These are phyloP conservation scores for Aspergillus sojae DNA, from an alignment of 2,329 filamentous ascomycete species.

Conservation along the genomic window DNA sequence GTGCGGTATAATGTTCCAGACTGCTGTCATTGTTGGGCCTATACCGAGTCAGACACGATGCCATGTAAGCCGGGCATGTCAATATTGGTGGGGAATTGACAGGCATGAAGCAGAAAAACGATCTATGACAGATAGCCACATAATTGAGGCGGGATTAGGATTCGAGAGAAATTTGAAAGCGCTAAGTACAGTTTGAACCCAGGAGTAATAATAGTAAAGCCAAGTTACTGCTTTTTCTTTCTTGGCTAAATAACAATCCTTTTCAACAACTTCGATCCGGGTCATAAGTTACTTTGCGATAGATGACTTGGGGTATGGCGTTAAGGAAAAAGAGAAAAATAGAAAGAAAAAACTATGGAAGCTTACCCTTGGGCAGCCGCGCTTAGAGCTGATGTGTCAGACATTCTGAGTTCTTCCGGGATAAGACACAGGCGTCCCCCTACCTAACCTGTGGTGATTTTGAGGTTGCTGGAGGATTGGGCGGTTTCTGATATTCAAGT, in stretches of 20 bases:
- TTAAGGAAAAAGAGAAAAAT: not conserved
- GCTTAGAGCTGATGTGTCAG: not conserved
- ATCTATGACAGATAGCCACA: not conserved
- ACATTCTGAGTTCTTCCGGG: not conserved
- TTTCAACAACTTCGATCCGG: not conserved
- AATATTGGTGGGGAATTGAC: not conserved
- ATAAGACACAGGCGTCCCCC: not conserved
- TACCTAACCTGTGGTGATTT: too few relatives aligned
- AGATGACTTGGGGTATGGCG: not conserved
- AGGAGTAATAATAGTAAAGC: not conserved
- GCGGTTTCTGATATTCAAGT: not conserved
- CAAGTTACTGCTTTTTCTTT: not conserved
- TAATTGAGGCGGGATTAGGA: not conserved
- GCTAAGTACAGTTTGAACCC: not conserved
- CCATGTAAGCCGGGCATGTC: not conserved
- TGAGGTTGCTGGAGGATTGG: not conserved
- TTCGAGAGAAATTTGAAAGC: not conserved
- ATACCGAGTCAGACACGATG: slow-evolving; percentile 12
- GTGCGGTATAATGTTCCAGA: slow-evolving; percentile 29
- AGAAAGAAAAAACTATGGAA: not conserved
- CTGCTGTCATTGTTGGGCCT: slow-evolving; percentile 15
- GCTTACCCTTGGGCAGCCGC: not conserved
- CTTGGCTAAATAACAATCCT: not conserved
- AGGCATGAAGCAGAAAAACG: not conserved
- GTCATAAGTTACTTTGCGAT: not conserved